Evolutionary conservation across 768 basidiomycete species (phyloP), one percentile per base, ranked within the genome.

Genomic region (Trametes cinnabarina): DNA sequence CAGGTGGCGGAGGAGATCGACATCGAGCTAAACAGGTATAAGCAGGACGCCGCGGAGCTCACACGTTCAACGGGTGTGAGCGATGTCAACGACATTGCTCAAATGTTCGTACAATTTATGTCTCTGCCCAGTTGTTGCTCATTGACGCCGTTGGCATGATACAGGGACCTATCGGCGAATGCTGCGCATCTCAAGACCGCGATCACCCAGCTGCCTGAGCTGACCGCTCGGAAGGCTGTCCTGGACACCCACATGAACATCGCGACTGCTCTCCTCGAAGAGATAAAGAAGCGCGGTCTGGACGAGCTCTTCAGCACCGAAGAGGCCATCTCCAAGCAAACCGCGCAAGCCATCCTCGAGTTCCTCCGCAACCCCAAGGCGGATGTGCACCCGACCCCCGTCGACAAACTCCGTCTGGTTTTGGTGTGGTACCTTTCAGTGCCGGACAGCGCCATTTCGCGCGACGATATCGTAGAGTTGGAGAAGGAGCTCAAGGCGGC

Each of bases 191-290:
- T 99, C 48, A 98, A 98, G 75, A 93, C 94, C 0, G 97, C 97
- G 8, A 97, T 99, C 68, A 98, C 95, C 2, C 92, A 94, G 60
- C 79, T 99, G 19, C 97, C 97, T 1, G 97, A 98, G 70, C 77
- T 99, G 48, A 98, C 96, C 4, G 94, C 97, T 3, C 85, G 97
- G 40, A 99, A 99, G 68, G 92, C 94, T 30, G 95, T 92, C 1
- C 82, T 99, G 23, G 97, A 99, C 71, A 94, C 95, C 3, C 97
- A 99, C 70, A 98, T 99, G 95, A 98, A 98, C 73, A 96, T 99
- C 55, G 96, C 96, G 35, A 97, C 95, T 12, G 90, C 95, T 17
- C 75, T 99, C 10, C 77, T 99, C 26, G 94, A 96, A 70, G 87
- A 97, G 35, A 97, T 99, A 76, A 98, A 98, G 76, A 87, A 86